Percentiles rank a stretch among this genome's conserved stretches.
These are phyloP conservation scores for Blastomyces emzantsi DNA, from an alignment of 2,329 filamentous ascomycete species.

Conservation along the genomic window DNA sequence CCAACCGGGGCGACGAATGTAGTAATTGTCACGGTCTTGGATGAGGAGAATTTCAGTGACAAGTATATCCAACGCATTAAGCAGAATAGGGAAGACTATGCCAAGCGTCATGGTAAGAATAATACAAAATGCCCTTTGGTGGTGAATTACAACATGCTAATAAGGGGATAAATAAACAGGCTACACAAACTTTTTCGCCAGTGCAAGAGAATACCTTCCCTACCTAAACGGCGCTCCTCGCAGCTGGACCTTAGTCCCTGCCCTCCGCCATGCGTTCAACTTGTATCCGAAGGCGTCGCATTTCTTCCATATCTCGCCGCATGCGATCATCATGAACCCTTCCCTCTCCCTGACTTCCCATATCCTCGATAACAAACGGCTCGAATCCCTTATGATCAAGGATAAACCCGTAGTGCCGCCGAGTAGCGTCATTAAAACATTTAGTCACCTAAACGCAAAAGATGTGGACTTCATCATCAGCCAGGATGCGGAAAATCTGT, in stretches of 20 bases:
- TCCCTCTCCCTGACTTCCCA: constrained; percentile 58
- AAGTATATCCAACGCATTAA: constrained; percentile 64
- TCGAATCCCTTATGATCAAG: constrained; percentile 74
- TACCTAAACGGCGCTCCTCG: constrained; percentile 35
- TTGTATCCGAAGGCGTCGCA: constrained; percentile 66
- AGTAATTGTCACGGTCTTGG: constrained; percentile 79
- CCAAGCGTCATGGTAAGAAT: constrained; percentile 67
- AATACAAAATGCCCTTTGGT: neutral
- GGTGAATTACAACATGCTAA: constrained; percentile 4
- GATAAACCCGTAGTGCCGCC: constrained; percentile 84
- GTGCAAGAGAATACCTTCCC: constrained; percentile 57
- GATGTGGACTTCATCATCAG: constrained; percentile 74
- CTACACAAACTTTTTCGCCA: constrained; percentile 76
- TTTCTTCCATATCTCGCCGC: constrained; percentile 79
- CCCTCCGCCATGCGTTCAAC: constrained; percentile 80
- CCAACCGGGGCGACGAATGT: constrained; percentile 39
- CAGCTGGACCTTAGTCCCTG: constrained; percentile 61
- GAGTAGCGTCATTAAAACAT: constrained; percentile 94
- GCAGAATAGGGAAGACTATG: constrained; percentile 78
- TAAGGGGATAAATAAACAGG: constrained; percentile 44
- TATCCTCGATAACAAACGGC: constrained; percentile 55
- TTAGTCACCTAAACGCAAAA: constrained; percentile 65
- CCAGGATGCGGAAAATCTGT: constrained; percentile 74
- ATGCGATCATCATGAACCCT: constrained; percentile 83
- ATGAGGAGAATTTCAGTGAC: constrained; percentile 55